Conservation (phyloP, 768 basidiomycete genomes). For the Termitomyces sp. region DNA sequence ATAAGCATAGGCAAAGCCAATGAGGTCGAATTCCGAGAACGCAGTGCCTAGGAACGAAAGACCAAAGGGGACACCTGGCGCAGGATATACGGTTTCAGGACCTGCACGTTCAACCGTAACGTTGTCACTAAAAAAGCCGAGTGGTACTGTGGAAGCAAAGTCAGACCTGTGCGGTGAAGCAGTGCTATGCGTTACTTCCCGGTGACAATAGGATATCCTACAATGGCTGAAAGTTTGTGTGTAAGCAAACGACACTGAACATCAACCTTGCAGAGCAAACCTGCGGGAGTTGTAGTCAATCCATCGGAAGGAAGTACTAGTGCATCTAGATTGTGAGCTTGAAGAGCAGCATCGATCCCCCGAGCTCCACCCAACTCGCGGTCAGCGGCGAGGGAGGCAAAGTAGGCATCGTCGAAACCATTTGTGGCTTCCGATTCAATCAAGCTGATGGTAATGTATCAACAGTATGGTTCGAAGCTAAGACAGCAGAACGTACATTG, state of each 20-base stretch:
- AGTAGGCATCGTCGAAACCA: conserved; percentile 40
- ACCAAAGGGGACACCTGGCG: conserved; percentile 59
- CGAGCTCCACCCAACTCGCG: conserved; percentile 34
- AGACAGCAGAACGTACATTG: conserved; percentile 22
- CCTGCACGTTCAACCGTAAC: conserved; percentile 36
- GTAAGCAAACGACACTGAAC: background rate
- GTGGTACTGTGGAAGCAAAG: conserved; percentile 38
- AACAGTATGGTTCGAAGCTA: background rate
- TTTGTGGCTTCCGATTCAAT: conserved; percentile 34
- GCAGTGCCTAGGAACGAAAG: conserved; percentile 60
- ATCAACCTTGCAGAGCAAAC: conserved; percentile 15
- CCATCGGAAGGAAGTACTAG: conserved; percentile 44
- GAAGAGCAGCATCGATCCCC: conserved; percentile 45
- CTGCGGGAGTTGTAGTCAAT: conserved; percentile 35
- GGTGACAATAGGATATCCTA: conserved; percentile 65
- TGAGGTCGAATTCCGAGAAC: conserved; percentile 54
- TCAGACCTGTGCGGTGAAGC: background rate
- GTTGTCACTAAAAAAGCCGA: conserved; percentile 54
- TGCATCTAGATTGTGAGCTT: conserved; percentile 45
- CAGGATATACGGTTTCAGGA: conserved; percentile 27
- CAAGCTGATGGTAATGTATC: conserved; percentile 22
- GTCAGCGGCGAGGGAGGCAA: conserved; percentile 39
- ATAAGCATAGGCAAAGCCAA: conserved; percentile 59
- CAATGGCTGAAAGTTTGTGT: conserved; percentile 36
- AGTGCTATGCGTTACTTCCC: conserved; percentile 28